Conservation (phyloP, 2,329 filamentous ascomycete species). For the Myrmaecium sp. region DNA sequence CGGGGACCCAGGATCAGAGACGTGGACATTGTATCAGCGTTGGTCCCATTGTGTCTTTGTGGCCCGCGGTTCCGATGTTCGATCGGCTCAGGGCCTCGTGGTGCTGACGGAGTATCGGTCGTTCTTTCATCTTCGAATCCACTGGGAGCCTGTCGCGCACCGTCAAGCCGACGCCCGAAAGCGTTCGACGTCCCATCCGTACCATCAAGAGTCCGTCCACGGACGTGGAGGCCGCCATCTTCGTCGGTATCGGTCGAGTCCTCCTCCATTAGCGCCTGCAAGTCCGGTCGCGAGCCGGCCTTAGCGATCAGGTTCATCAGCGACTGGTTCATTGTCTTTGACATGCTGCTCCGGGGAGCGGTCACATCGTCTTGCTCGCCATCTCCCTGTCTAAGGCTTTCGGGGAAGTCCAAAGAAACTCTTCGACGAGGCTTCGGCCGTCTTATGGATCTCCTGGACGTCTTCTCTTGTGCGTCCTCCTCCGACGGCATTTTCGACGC, state of each 20-base stretch:
- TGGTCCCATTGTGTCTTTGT: neutral
- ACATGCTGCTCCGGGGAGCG: conserved; percentile 30
- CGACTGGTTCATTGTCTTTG: conserved; percentile 74
- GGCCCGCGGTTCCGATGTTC: conserved; percentile 23
- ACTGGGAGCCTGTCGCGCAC: neutral
- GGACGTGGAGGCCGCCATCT: conserved; percentile 14
- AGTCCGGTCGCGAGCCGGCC: conserved; percentile 67
- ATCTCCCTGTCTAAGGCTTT: conserved; percentile 39
- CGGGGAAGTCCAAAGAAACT: conserved; percentile 36
- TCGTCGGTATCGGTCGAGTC: conserved; percentile 61
- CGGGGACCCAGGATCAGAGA: neutral
- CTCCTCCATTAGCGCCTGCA: conserved; percentile 65
- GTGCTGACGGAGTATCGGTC: neutral
- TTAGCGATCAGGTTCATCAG: conserved; percentile 86
- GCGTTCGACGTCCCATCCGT: conserved; percentile 1
- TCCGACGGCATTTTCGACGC: conserved; percentile 20
- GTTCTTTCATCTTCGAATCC: neutral
- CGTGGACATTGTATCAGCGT: neutral
- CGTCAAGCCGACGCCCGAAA: conserved; percentile 1
- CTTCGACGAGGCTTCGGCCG: conserved; percentile 14
- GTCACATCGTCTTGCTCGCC: conserved; percentile 45
- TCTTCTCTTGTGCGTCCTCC: conserved; percentile 12
- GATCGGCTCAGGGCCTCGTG: neutral
- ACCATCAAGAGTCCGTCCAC: too few species aligned
- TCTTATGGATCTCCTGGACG: conserved; percentile 17